These are phyloP conservation scores for Pleurotus salmoneostramineus DNA, from an alignment of 768 basidiomycete species.

Conservation along the genomic window DNA sequence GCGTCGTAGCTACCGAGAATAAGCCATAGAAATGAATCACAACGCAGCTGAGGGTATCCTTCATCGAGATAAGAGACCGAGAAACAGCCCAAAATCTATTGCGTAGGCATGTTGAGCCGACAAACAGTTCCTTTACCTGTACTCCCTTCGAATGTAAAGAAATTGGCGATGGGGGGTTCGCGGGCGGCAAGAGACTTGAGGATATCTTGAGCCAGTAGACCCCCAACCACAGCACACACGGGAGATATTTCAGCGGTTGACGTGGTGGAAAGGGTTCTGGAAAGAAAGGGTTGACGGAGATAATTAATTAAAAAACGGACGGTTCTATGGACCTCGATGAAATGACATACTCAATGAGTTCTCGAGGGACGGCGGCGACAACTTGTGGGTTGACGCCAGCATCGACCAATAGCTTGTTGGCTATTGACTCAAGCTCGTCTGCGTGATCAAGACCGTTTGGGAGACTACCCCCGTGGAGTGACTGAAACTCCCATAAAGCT, in stretches of 20 bases:
- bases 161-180: constrained; percentile 91
- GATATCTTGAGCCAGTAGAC: constrained; percentile 92
- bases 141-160: constrained; percentile 84
- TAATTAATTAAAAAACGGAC: constrained; percentile 3
- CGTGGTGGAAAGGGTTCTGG: constrained; percentile 65
- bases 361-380: constrained; percentile 50
- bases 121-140: constrained; percentile 73
- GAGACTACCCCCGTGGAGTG: constrained; percentile 47
- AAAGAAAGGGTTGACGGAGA: constrained; percentile 1
- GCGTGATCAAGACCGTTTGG: constrained; percentile 47
- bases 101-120: constrained; percentile 41
- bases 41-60: too few species aligned
- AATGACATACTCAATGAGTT: constrained; percentile 56
- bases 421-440: constrained; percentile 59
- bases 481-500: constrained; percentile 87
- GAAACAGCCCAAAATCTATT: not conserved
- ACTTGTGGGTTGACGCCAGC: constrained; percentile 73
- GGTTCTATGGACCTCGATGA: constrained; percentile 5
- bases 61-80: too few species aligned
- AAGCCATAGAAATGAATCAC: too few species aligned
- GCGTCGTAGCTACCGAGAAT: too few species aligned
- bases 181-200: constrained; percentile 86
- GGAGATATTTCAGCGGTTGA: constrained; percentile 87
- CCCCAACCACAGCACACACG: constrained; percentile 91
- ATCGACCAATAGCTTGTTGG: constrained; percentile 52